Conservation (phyloP, 371 early-diverging fungal species). For the Apophysomyces elegans region DNA sequence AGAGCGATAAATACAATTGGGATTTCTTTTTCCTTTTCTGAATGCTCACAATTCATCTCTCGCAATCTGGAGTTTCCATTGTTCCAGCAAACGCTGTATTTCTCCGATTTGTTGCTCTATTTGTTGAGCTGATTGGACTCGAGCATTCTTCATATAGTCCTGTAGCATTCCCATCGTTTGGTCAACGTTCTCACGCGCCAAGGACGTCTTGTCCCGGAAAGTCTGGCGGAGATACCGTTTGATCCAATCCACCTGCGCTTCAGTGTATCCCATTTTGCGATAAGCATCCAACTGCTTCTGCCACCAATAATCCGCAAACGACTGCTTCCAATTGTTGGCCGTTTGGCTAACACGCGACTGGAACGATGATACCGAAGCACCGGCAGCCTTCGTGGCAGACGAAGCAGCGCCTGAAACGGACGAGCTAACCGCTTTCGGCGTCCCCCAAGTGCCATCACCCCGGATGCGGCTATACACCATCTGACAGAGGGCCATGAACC, state of each 20-base stretch:
- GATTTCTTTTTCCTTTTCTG: too few species aligned
- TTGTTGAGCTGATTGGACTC: conserved; percentile 40
- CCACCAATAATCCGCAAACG: conserved; percentile 43
- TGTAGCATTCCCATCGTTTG: conserved; percentile 31
- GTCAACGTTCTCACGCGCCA: conserved; percentile 37
- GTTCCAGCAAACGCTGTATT: conserved; percentile 36
- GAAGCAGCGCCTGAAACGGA: conserved; percentile 24
- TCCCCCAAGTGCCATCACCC: conserved; percentile 10
- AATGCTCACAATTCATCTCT: conserved; percentile 37
- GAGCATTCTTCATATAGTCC: conserved; percentile 36
- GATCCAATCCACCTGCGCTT: conserved; percentile 48
- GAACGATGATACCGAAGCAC: conserved; percentile 27
- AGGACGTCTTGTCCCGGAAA: conserved; percentile 30
- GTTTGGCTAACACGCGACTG: conserved; percentile 26
- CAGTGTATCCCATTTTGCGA: conserved; percentile 45
- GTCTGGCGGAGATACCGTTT: conserved; percentile 37
- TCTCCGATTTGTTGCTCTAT: conserved; percentile 44
- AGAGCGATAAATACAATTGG: too few species aligned
- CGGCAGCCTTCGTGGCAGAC: conserved; percentile 32
- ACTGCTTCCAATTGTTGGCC: conserved; percentile 23
- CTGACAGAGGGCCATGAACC: conserved; percentile 10
- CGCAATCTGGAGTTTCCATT: conserved; percentile 29
- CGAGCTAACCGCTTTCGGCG: conserved; percentile 7
- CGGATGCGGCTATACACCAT: conserved; percentile 8
- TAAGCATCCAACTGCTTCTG: conserved; percentile 40